phyloP scores from a whole-genome alignment of 768 basidiomycete genomes.

The Boletus tylopilopsis region DNA sequence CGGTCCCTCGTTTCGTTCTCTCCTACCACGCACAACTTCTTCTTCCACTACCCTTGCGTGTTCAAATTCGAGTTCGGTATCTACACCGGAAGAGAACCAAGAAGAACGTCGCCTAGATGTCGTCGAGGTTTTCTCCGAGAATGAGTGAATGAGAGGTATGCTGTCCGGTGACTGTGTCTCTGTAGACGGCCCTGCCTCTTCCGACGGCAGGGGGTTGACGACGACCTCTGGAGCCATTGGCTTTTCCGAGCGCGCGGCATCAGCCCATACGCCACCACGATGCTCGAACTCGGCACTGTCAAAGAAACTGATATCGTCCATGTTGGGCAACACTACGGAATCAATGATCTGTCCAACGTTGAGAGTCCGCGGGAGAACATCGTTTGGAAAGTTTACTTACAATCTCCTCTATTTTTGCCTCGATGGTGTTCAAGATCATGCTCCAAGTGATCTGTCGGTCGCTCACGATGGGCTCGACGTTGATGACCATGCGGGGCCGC shows the following conservation, averaged over 20 bases:
- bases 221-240: constrained; percentile 13
- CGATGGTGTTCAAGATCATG: constrained; percentile 88
- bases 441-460: constrained; percentile 93
- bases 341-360: constrained; percentile 77
- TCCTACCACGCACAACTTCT: constrained; percentile 13
- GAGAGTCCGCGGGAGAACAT: constrained; percentile 57
- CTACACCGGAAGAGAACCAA: constrained; percentile 52
- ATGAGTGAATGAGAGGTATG: constrained; percentile 20
- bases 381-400: constrained; percentile 44
- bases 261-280: constrained; percentile 89
- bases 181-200: constrained; percentile 22
- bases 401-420: constrained; percentile 82
- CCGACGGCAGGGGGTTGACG: constrained; percentile 30
- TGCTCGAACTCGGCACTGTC: constrained; percentile 61
- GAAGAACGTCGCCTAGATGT: constrained; percentile 46
- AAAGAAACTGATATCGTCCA: constrained; percentile 98
- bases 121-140: constrained; percentile 23
- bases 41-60: constrained; percentile 24
- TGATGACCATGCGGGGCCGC: constrained; percentile 81
- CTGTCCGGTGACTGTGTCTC: constrained; percentile 25
- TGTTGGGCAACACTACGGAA: constrained; percentile 92
- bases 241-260: constrained; percentile 53
- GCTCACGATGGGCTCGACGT: constrained; percentile 92
- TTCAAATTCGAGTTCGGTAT: constrained; percentile 31
- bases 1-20: constrained; percentile 32